Base-by-base conservation (phyloP, 2,329 filamentous ascomycete genomes). In the Colletotrichum graminicola region DNA sequence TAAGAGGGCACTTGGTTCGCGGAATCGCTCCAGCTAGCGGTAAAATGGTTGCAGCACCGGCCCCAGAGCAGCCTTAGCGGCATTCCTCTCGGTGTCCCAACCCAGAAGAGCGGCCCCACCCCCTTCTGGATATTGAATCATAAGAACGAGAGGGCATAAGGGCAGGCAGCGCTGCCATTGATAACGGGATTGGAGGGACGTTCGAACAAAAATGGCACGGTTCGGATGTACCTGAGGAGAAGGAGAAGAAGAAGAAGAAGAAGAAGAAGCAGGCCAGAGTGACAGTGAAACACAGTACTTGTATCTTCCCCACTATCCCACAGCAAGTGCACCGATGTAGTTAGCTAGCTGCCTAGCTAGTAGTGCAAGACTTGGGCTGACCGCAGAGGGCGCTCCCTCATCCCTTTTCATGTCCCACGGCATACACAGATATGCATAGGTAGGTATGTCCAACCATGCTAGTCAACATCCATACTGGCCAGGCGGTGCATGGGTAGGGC, bases 51-150 rank as follows among this genome's bases (percentile, higher is more conserved):
- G 51, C 65, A 68, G 34, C 54, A 52, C 68, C 32, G 52, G 59
- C n/a, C 32, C 51, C 36, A 41, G 51, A 49, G 52, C 51, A 59
- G 36, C 65, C 26, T 68, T 64, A 68, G 68, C 47, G 59, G 51
- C 65, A 29, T 32, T 62, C 34, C 45, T 23, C 55, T 71, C 68
- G 68, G 68, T 71, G 68, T 68, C 65, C 68, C 55, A 41, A 71
- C 59, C 36, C 59, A 68, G 68, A 51, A 68, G 57, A 36, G 45
- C 32, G 59, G 59, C 59, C 68, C 68, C 68, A 60, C 54, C 36
- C 36, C 16, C 18, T 52, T 59, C 39, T 56, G n/a, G 59, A 6
- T 16, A 39, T 51, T 62, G 45, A 39, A 49, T 62, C 43, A 26
- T 47, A 18, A 21, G 16, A 45, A 14, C 26, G 39, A 47, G 36